phyloP scores from a whole-genome alignment of 306 rosid genomes.

The Quercus cerris region DNA sequence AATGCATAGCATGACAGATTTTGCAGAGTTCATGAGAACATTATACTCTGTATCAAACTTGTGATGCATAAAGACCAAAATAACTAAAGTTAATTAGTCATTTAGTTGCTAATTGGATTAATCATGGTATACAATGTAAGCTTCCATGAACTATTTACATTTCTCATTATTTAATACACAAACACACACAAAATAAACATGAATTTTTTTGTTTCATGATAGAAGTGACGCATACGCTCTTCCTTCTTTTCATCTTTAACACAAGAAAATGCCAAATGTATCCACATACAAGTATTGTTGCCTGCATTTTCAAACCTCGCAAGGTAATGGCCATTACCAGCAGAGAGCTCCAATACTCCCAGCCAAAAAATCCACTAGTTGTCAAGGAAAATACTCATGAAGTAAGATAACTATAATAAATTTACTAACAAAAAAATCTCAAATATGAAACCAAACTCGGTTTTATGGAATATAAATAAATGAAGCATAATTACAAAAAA shows the following conservation, averaged over 20 bases:
- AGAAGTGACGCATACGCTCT: background rate
- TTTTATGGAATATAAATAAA: slow-evolving; percentile 5
- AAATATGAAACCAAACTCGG: slow-evolving; percentile 8
- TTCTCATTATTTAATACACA: background rate
- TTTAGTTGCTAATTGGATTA: background rate
- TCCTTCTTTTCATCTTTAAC: background rate
- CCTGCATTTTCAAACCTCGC: slow-evolving; percentile 45
- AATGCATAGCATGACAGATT: background rate
- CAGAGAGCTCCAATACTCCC: slow-evolving; percentile 47
- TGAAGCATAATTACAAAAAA: background rate
- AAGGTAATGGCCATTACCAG: slow-evolving; percentile 38
- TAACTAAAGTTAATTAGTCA: background rate
- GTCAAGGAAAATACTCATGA: slow-evolving; percentile 50
- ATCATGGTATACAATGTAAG: slow-evolving; percentile 15
- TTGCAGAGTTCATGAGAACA: background rate
- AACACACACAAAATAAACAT: too few relatives aligned
- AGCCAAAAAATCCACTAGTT: slow-evolving; percentile 33
- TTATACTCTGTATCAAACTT: background rate
- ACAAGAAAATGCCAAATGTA: background rate
- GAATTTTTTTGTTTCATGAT: too few relatives aligned
- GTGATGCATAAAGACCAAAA: background rate
- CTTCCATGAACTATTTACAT: background rate
- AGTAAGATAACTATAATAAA: background rate
- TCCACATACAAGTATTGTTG: slow-evolving; percentile 18
- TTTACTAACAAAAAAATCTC: background rate